Percentiles rank a stretch among this genome's conserved stretches.
Conservation (phyloP, 768 basidiomycete genomes). For the Pleurotus tuber-regium region DNA sequence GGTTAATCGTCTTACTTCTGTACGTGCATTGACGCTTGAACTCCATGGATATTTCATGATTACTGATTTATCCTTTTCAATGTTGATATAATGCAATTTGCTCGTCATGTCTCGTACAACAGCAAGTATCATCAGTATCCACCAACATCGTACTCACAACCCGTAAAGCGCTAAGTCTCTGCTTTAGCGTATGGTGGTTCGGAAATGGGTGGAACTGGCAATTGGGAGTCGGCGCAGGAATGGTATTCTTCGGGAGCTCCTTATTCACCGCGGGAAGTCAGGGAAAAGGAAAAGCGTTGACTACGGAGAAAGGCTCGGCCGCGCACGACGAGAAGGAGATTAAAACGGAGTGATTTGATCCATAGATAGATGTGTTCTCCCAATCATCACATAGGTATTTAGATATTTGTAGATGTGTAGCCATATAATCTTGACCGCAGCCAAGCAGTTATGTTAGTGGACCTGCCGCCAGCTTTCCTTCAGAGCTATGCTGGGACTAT, state of each 20-base stretch:
- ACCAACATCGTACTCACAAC: slow-evolving; percentile 80
- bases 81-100: no score
- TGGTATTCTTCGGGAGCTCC: slow-evolving; percentile 73
- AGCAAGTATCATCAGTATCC: slow-evolving; percentile 78
- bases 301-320: no score
- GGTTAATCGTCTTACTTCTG: slow-evolving; percentile 79
- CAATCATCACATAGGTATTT: no score
- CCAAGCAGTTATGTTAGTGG: no score
- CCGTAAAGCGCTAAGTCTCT: slow-evolving; percentile 78
- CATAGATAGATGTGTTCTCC: no score
- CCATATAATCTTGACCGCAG: neutral
- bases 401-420: no score
- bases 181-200: slow-evolving; percentile 85
- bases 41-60: neutral
- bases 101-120: slow-evolving; percentile 8
- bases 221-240: slow-evolving; percentile 61
- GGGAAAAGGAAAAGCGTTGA: neutral
- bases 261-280: slow-evolving; percentile 42
- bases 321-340: no score
- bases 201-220: slow-evolving; percentile 68
- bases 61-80: no score
- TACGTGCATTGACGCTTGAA: slow-evolving; percentile 33
- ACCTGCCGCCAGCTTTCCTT: no score
- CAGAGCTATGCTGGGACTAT: no score
- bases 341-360: no score